phyloP scores from a whole-genome alignment of 202 grass and related monocot genomes.

The Bolboschoenoplectus hybrid region DNA sequence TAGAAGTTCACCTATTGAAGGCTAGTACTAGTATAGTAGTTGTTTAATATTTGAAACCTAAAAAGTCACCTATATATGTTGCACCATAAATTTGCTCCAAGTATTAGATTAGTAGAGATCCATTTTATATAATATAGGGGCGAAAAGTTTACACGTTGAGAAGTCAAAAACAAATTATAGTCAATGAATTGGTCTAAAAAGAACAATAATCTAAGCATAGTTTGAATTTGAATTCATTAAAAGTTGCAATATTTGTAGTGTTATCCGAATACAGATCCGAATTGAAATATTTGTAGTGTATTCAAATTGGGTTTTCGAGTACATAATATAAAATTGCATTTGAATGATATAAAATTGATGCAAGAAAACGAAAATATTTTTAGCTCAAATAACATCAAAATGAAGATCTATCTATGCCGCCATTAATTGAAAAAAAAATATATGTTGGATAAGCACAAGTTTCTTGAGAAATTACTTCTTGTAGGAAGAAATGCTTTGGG shows the following conservation, averaged over 20 bases:
- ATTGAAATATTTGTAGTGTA: neutral
- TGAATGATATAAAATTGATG: neutral
- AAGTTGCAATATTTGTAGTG: neutral
- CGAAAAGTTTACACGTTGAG: neutral
- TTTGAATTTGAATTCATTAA: neutral
- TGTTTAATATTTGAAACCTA: too few species aligned
- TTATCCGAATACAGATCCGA: neutral
- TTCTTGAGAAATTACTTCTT: too few species aligned
- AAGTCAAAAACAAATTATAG: neutral
- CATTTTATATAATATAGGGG: neutral
- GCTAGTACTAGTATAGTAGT: too few species aligned
- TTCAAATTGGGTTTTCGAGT: neutral
- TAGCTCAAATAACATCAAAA: too few species aligned
- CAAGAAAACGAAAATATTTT: neutral
- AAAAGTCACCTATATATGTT: neutral
- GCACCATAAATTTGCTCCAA: conserved; percentile 17
- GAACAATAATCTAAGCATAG: too few species aligned
- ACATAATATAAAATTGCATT: neutral
- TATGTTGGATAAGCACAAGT: too few species aligned
- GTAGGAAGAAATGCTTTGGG: too few species aligned
- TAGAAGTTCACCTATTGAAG: neutral
- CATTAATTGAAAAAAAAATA: too few species aligned
- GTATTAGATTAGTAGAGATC: neutral
- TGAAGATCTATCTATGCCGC: too few species aligned
- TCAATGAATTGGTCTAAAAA: neutral